Evolutionary conservation across 768 basidiomycete species (phyloP), one percentile per base, ranked within the genome.

Genomic region (Kwoniella newhampshirensis): DNA sequence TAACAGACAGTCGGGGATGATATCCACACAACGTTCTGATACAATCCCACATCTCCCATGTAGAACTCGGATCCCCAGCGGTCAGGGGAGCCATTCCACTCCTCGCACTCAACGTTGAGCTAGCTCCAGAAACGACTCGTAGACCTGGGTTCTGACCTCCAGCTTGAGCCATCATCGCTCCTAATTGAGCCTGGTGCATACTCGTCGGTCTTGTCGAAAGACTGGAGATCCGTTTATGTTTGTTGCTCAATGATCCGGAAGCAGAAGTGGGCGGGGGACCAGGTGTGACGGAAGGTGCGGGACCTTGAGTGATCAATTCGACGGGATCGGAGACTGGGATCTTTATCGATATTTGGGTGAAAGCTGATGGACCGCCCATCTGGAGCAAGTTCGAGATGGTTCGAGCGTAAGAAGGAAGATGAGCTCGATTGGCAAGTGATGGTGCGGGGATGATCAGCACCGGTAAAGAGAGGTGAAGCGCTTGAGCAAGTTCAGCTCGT

Each of bases 31-130:
- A 82, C 2, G 87, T 86, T 59, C 93, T 82, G 56, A 99, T 89
- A 44, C 87, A 82, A 75, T 98, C 96, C 96, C 96, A 99, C 85
- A 93, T 94, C 75, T 98, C 96, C 94, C 96, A 99, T 0, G 88
- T 90, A 8, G 75, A 71, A 45, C 68, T 70, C 21, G 67, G 69
- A 61, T 77, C 77, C 7, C 75, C 75, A 18, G 51, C 50, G 30
- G 54, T 58, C 27, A 18, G 49, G 26, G 48, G 59, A 1, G 60
- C 68, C 12, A 47, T 28, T 7, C 58, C 28, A 15, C 56, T 60
- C 32, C 57, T 57, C 4, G 59, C 49, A 17, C 57, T 54, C 44
- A 63, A 51, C 7, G 59, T 62, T 21, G 64, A 66, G 36, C 67
- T 67, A 1, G 67, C 54, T 1, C 54, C 54, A 11, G 59, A 55